Evolutionary conservation across 305 asterid genomes (phyloP).

Genomic region (Fraxinus albicans): DNA sequence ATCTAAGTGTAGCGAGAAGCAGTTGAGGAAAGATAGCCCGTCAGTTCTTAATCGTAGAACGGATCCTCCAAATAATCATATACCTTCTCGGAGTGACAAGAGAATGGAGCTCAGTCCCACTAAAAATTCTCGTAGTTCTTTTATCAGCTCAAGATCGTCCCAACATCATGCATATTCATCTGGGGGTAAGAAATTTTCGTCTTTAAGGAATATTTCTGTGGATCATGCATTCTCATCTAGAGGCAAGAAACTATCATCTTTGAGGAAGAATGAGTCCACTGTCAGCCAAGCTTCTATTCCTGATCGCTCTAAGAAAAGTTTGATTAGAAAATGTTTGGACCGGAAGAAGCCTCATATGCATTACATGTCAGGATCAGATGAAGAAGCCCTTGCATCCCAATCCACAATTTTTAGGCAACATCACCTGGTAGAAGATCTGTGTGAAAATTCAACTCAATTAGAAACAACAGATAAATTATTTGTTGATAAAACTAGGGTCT

Average conservation of each 20-base stretch:
- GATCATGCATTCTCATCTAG: conserved; percentile 37
- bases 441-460: conserved; percentile 23
- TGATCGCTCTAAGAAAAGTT: conserved; percentile 34
- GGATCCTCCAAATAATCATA: conserved; percentile 29
- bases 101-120: conserved; percentile 23
- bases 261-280: conserved; percentile 43
- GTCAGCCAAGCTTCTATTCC: conserved; percentile 36
- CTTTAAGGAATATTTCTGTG: conserved; percentile 33
- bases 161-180: conserved; percentile 28
- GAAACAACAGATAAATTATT: conserved; percentile 27
- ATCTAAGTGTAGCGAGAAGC: conserved; percentile 35
- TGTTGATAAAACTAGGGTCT: conserved; percentile 34
- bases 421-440: conserved; percentile 25
- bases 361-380: conserved; percentile 38
- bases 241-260: conserved; percentile 46
- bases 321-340: conserved; percentile 32
- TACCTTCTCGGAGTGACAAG: conserved; percentile 28
- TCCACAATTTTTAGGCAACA: conserved; percentile 29
- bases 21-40: conserved; percentile 30
- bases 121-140: conserved; percentile 27
- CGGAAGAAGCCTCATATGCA: conserved; percentile 37
- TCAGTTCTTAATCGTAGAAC: conserved; percentile 18
- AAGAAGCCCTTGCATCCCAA: conserved; percentile 33
- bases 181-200: conserved; percentile 34
- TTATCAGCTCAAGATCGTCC: conserved; percentile 33